Evolutionary conservation across 805 yeast species (phyloP).

Genomic region (Nakazawaea anatomiae): DNA sequence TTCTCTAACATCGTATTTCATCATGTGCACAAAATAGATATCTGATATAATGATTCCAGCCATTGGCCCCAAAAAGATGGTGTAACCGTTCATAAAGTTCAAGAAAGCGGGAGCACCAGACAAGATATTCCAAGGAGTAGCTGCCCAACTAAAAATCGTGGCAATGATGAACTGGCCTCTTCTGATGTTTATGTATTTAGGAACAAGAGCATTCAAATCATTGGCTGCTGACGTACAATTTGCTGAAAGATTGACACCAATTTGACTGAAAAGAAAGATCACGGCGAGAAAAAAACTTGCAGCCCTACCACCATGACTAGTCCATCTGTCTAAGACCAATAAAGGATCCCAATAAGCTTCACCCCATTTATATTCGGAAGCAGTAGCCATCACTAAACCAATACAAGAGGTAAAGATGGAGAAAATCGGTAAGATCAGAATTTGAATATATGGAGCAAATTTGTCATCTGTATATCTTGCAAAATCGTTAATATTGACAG

Average conservation of each 20-base stretch:
- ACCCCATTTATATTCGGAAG: constrained; percentile 7
- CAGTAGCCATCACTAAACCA: constrained; percentile 9
- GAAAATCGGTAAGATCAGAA: constrained; percentile 15
- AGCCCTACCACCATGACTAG: constrained; percentile 53
- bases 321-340: constrained; percentile 7
- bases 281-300: constrained; percentile 72
- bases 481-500: constrained; percentile 32
- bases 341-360: constrained; percentile 7
- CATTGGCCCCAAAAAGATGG: constrained; percentile 82
- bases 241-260: constrained; percentile 73
- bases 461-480: constrained; percentile 29
- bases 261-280: constrained; percentile 68
- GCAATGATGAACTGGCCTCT: constrained; percentile 82
- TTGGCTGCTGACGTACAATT: constrained; percentile 69
- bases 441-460: constrained; percentile 25
- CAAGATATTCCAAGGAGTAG: constrained; percentile 80
- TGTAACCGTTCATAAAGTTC: constrained; percentile 72
- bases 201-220: constrained; percentile 61
- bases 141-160: constrained; percentile 50
- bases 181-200: constrained; percentile 62
- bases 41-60: constrained; percentile 73
- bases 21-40: constrained; percentile 60
- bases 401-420: constrained; percentile 8
- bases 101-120: constrained; percentile 68
- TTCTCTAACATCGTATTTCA: constrained; percentile 59